Evolutionary conservation across 2,329 filamentous ascomycete genomes (phyloP), one percentile per base, ranked within the genome.

Genomic region (Canariomyces notabilis): DNA sequence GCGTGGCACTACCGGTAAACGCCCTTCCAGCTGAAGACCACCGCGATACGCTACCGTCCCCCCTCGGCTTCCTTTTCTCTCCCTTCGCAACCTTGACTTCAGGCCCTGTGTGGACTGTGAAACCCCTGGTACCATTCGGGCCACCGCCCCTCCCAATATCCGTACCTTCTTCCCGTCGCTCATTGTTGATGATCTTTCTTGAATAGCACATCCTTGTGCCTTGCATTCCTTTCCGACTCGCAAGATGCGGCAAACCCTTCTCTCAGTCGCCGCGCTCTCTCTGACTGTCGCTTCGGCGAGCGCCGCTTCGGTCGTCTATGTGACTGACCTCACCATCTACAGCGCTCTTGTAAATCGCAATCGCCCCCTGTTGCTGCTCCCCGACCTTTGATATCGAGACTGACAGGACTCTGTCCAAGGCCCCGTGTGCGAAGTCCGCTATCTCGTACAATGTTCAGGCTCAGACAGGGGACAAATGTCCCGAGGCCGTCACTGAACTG

Each of bases 381-480:
- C n/a, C n/a, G 2, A 26, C 26, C 9, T 19, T 20, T 7, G 12
- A 6, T 6, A 38, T 16, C 15, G 26, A 26, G 15, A 44, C 49
- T 48, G 34, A 48, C 40, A 6, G 33, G 7, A 7, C 31, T 44
- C 20, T 42, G 36, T 16, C 34, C 12, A 49, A 78, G 72, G 75
- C 74, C 32, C 72, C 73, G 19, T 79, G 76, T 57, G 75, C 67
- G 4, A 64, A 69, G 48, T 63, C 59, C 2, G 75, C 72, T 8
- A 47, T 79, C 32, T 68, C 65, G 2, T 66, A 69, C 48, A 67
- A 69, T 46, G 59, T 79, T 52, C 63, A 67, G 48, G 48, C 54
- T 29, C 65, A 71, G 52, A 76, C 75, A 0, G 57, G 63, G 21
- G 61, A 64, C 8, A 63, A 61, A 37, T 78, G 75, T 51, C 68